phyloP scores from a whole-genome alignment of 371 early-diverging fungal genomes.

The Paraphysoderma sedebokerense region DNA sequence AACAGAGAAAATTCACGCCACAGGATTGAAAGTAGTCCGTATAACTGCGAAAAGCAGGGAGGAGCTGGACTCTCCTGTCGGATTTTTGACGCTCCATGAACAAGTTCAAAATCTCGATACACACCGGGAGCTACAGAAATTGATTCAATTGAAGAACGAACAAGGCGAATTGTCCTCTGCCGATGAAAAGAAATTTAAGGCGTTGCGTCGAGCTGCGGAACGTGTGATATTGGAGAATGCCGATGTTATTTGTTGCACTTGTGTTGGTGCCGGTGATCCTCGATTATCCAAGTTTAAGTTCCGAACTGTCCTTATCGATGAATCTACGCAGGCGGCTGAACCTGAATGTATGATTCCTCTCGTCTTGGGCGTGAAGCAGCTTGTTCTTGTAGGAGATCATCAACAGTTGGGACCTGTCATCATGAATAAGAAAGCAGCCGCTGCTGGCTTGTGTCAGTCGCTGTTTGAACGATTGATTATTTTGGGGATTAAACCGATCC shows the following conservation, averaged over 20 bases:
- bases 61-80: conserved; percentile 77
- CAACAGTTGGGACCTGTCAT: conserved; percentile 98
- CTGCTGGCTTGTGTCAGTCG: conserved; percentile 86
- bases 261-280: conserved; percentile 95
- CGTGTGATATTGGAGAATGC: conserved; percentile 78
- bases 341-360: conserved; percentile 96
- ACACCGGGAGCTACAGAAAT: conserved; percentile 76
- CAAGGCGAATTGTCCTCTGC: conserved; percentile 65
- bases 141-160: conserved; percentile 68
- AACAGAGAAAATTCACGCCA: conserved; percentile 87
- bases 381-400: conserved; percentile 97
- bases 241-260: conserved; percentile 95
- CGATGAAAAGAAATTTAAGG: conserved; percentile 71
- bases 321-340: conserved; percentile 95
- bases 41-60: conserved; percentile 89
- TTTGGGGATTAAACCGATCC: conserved; percentile 79
- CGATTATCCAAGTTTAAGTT: conserved; percentile 73
- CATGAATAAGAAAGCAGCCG: conserved; percentile 89
- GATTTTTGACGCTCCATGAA: conserved; percentile 81
- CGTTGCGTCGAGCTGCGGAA: conserved; percentile 63
- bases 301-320: conserved; percentile 92
- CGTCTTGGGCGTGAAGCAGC: conserved; percentile 84
- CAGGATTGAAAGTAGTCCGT: conserved; percentile 89
- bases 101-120: conserved; percentile 87
- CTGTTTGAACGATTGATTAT: conserved; percentile 93